Evolutionary conservation across 148 eudicot species (phyloP).

Genomic region (Amaranthus hypochondriacus): DNA sequence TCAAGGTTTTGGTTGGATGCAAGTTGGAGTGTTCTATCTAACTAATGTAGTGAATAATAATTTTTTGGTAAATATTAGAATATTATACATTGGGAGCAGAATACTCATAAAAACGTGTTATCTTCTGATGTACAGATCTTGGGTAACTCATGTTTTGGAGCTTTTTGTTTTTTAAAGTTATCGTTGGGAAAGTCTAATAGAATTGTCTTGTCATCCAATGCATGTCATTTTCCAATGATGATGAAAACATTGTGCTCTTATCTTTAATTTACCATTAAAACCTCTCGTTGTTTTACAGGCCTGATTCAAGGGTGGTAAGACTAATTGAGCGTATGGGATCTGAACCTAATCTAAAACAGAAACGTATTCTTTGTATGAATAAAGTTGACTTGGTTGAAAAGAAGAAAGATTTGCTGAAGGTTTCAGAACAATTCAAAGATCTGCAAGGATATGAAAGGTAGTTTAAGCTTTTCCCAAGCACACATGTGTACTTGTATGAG

Average conservation of each 20-base stretch:
- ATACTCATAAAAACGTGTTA: neutral
- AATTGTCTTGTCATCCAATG: neutral
- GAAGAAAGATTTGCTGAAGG: constrained; percentile 79
- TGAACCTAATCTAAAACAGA: constrained; percentile 52
- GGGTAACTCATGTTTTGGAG: neutral
- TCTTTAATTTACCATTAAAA: constrained; percentile 1
- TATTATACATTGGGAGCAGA: neutral
- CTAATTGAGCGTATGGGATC: constrained; percentile 81
- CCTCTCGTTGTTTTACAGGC: constrained; percentile 41
- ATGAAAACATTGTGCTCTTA: neutral
- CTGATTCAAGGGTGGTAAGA: constrained; percentile 80
- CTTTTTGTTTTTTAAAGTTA: neutral
- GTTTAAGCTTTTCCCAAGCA: constrained; percentile 5
- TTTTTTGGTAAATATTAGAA: neutral
- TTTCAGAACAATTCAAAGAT: constrained; percentile 73
- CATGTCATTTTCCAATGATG: neutral
- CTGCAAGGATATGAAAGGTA: constrained; percentile 79
- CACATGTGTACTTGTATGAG: too few relatives aligned
- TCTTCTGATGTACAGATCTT: neutral
- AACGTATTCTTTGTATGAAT: constrained; percentile 85
- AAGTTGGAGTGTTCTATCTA: neutral
- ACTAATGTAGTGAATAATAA: neutral
- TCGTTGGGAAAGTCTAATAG: neutral
- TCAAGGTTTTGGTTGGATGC: neutral
- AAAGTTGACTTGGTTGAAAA: constrained; percentile 88